Base-by-base conservation (phyloP, 164 flowering plant genomes). In the Vitis rupestris region DNA sequence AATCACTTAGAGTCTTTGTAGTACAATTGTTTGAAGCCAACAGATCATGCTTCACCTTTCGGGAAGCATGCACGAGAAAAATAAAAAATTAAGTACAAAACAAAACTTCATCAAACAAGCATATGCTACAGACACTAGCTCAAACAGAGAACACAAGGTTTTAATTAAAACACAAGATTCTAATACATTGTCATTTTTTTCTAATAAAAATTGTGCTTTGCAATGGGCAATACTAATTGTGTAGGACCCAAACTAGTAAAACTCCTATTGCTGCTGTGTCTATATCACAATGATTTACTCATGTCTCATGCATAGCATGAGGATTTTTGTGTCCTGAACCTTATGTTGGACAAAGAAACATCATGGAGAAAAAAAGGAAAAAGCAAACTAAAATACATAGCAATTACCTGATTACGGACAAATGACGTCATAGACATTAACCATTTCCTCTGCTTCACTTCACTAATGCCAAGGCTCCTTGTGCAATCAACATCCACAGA, bases 361-460 rank as follows among this genome's bases (percentile, higher is more conserved):
- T 10, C 15, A 67, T 54, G 61, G 30, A 12, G 16, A 6, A 31
- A 37, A 56, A 7, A 31, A 4, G 11, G 37, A 19, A 55, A 6
- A 58, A 9, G 17, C 1, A 9, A 4, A 17, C 15, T 14, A 3
- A 49, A 58, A 49, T 53, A n/a, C 27, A 31, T 1, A 53, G 56
- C 48, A 63, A n/a, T 10, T 81, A 96, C 99, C 97, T 96, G 97
- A 83, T 86, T 93, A 51, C 97, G 94, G 59, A 96, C 90, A 82
- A 96, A 90, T 66, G 89, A 74, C 81, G 84, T 70, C 95, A 96
- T 82, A 14, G 98, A 96, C 84, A 96, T 70, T 60, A 93, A 70
- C 99, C 99, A 96, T 76, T 93, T 96, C 75, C 99, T 82, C 75
- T 87, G 93, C 82, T 88, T 93, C 65, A 82, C 82, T 70, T 96